Percentiles rank a stretch among this genome's conserved stretches.
These are phyloP conservation scores for Debaryomyces fabryi DNA, from an alignment of 1,139 yeast species.

Conservation along the genomic window DNA sequence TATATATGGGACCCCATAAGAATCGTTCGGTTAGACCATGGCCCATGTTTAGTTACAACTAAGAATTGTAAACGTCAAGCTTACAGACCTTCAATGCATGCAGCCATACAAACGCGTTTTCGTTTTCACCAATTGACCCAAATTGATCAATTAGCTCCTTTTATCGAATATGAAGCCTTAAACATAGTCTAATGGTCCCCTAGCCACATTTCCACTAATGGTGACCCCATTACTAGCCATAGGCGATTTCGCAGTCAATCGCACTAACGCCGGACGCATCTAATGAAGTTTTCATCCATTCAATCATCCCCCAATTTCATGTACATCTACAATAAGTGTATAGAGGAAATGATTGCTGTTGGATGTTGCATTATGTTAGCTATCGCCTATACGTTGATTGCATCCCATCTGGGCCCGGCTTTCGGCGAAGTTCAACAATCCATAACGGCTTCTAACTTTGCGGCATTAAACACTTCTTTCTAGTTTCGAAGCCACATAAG, in stretches of 20 bases:
- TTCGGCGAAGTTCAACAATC: too few relatives aligned
- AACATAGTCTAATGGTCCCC: not conserved
- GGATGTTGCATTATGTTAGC: too few relatives aligned
- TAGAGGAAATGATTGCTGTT: too few relatives aligned
- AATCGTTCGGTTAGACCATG: too few relatives aligned
- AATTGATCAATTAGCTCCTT: not conserved
- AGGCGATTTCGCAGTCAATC: not conserved
- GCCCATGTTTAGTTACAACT: too few relatives aligned
- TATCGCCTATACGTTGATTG: too few relatives aligned
- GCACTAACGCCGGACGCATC: not conserved
- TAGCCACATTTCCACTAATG: not conserved
- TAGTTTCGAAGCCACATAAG: not conserved
- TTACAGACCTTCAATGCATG: not conserved
- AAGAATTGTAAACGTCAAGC: not conserved
- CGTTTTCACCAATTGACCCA: not conserved
- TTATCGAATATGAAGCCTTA: not conserved
- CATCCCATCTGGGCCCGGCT: too few relatives aligned
- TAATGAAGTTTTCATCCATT: not conserved
- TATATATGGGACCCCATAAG: too few relatives aligned
- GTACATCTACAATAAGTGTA: too few relatives aligned
- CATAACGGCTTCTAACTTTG: too few relatives aligned
- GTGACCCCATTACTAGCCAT: not conserved
- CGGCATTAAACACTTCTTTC: not conserved
- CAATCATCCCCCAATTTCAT: too few relatives aligned
- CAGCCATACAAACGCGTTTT: not conserved